These are phyloP conservation scores for Acacia confusa DNA, from an alignment of 306 rosid species.

Conservation along the genomic window DNA sequence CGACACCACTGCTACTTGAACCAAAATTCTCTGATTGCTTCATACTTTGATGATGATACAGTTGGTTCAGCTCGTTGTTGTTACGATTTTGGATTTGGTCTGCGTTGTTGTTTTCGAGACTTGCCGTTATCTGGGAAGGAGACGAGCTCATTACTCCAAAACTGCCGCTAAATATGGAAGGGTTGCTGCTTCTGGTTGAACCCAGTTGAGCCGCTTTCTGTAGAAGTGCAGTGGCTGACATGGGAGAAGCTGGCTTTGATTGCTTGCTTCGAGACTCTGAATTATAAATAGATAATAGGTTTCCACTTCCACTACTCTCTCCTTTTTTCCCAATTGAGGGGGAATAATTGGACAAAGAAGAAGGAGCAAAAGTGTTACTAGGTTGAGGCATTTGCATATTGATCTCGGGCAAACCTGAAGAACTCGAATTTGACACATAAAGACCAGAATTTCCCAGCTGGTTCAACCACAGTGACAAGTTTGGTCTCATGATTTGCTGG, in stretches of 20 bases:
- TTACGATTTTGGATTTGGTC: slow-evolving; percentile 10
- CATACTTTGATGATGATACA: slow-evolving; percentile 6
- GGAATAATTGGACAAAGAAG: slow-evolving; percentile 38
- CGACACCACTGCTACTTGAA: slow-evolving; percentile 1
- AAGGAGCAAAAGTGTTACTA: slow-evolving; percentile 43
- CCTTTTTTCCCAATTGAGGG: slow-evolving; percentile 45
- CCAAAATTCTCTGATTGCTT: slow-evolving; percentile 8
- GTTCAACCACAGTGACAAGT: slow-evolving; percentile 74
- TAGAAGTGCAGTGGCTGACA: slow-evolving; percentile 78
- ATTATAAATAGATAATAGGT: not conserved
- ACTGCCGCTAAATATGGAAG: slow-evolving; percentile 48
- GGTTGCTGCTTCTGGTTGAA: slow-evolving; percentile 53
- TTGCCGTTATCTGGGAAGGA: slow-evolving; percentile 35
- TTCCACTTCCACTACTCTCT: slow-evolving; percentile 32
- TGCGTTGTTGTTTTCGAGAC: slow-evolving; percentile 13
- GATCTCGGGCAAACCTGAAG: slow-evolving; percentile 52
- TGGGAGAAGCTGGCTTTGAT: slow-evolving; percentile 46
- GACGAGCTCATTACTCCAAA: slow-evolving; percentile 65
- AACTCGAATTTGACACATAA: slow-evolving; percentile 39
- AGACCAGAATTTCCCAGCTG: slow-evolving; percentile 50
- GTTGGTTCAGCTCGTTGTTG: not conserved
- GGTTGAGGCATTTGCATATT: slow-evolving; percentile 51
- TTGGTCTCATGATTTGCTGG: slow-evolving; percentile 51
- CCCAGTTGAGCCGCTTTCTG: slow-evolving; percentile 77
- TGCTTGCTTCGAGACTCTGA: not conserved